Percentiles rank a stretch among this genome's conserved stretches.
Conservation (phyloP, 129 eudicot species). For the Escallonia herrerae region DNA sequence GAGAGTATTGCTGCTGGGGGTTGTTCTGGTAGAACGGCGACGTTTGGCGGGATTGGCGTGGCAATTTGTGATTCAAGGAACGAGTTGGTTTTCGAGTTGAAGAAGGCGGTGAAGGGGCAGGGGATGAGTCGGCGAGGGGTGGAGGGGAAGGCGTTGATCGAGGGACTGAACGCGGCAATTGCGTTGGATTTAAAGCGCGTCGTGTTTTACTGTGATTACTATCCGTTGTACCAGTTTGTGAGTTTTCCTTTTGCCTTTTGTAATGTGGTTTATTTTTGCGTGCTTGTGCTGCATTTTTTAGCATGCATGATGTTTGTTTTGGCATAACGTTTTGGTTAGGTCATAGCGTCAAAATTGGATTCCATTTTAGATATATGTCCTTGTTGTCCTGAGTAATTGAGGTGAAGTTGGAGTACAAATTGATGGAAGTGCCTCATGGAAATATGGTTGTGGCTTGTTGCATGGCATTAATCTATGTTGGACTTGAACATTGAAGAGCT, state of each 20-base stretch:
- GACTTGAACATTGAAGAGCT: no score
- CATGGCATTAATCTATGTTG: no score
- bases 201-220: constrained; percentile 43
- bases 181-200: constrained; percentile 42
- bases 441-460: no score
- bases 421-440: no score
- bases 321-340: not conserved
- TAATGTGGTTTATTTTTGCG: not conserved
- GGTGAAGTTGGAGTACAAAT: not conserved
- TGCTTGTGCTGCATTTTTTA: not conserved
- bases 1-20: constrained; percentile 6
- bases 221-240: constrained; percentile 46
- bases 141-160: constrained; percentile 49
- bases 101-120: constrained; percentile 29
- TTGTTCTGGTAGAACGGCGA: not conserved
- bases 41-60: constrained; percentile 53
- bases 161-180: constrained; percentile 49
- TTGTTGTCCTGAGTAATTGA: not conserved
- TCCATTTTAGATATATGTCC: not conserved
- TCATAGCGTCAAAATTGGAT: no score
- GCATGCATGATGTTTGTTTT: not conserved
- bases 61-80: constrained; percentile 60
- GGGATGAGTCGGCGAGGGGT: constrained; percentile 22
- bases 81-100: constrained; percentile 46
- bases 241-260: constrained; percentile 11